These are phyloP conservation scores for Lodderomyces jiufengensis DNA, from an alignment of 1,139 yeast species.

Conservation along the genomic window DNA sequence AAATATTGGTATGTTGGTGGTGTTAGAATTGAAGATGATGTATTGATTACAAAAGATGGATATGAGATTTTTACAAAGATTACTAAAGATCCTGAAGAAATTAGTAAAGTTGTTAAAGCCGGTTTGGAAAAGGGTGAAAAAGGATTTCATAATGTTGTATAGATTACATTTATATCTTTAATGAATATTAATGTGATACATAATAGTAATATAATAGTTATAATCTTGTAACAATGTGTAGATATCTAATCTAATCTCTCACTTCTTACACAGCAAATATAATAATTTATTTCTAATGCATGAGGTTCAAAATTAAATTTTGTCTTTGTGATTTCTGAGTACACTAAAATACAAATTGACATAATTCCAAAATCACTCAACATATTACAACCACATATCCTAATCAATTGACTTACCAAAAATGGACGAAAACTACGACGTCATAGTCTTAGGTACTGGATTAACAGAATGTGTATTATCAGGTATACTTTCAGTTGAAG, in stretches of 20 bases:
- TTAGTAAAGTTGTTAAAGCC: conserved; percentile 66
- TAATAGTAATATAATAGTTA: no score
- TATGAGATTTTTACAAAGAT: conserved; percentile 76
- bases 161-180: conserved; percentile 6
- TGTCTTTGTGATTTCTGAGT: no score
- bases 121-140: conserved; percentile 47
- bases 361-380: background rate
- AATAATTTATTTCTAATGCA: no score
- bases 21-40: conserved; percentile 92
- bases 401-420: background rate
- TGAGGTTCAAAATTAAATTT: no score
- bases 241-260: no score
- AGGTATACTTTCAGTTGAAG: conserved; percentile 87
- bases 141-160: conserved; percentile 62
- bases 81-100: conserved; percentile 81
- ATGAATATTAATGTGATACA: no score
- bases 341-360: no score
- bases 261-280: no score
- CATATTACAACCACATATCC: background rate
- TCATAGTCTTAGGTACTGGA: conserved; percentile 58
- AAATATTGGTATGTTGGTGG: conserved; percentile 90
- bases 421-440: conserved; percentile 97
- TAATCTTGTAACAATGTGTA: no score
- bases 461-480: conserved; percentile 94
- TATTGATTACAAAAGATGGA: conserved; percentile 72